Base-by-base conservation (phyloP, 1,139 yeast species). In the Saccharomycopsis hybrid region DNA sequence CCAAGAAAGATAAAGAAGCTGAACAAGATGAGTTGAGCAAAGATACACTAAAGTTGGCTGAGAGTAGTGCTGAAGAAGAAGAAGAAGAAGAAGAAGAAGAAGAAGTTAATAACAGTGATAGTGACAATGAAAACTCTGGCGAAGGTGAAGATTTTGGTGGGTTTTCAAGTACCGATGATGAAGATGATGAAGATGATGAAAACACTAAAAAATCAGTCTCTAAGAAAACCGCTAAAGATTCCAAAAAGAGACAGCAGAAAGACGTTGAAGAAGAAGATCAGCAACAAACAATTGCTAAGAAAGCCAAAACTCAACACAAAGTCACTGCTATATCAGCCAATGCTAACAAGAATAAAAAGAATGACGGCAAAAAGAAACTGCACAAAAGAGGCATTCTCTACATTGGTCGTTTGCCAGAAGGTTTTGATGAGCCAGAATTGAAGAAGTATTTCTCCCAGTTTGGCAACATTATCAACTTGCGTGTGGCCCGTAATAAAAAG, bases 341-440 rank as follows among this genome's bases (percentile, higher is more conserved):
- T 13, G 43, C 18, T 11, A 32, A 29, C n/a, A 43, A 41, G 28
- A 45, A 47, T 36, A 30, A 40, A 31, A 43, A 47, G 28, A 33
- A 24, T 29, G 32, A 35, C 27, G 29, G 35, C 13, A 55, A 56
- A 46, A 54, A 53, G 36, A 63, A 60, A 33, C n/a, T n/a, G n/a
- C 49, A 55, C 18, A 63, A 68, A 48, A 67, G 73, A 38, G 94
- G 95, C 38, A 87, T 88, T 50, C 72, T 92, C 55, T 92, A 90
- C 66, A 77, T 92, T 44, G 97, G 97, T 49, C 80, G 97, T 65
- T 76, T 92, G 58, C 98, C 98, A 42, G 82, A 83, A 59, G 96
- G 96, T 48, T 89, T 92, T 71, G 83, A 88, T 61, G 97, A 92
- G 67, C 72, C 69, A 41, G 96, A 92, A 68, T 55, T 71, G 49